These are phyloP conservation scores for Boletus sensibilis DNA, from an alignment of 768 basidiomycete genomes.

Conservation along the genomic window DNA sequence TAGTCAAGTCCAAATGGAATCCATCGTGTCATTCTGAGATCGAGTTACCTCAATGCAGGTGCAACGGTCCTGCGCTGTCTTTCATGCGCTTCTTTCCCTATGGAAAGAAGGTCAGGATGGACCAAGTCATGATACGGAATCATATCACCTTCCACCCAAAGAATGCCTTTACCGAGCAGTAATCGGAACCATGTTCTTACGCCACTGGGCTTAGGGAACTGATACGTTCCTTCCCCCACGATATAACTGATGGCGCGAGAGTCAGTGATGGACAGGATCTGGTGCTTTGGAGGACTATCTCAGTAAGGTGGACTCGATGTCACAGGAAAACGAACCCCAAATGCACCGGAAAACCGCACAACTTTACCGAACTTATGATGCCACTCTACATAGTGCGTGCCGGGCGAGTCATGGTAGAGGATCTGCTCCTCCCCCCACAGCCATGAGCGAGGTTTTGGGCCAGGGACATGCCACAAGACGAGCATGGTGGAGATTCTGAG, in stretches of 20 bases:
- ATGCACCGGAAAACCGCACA: slow-evolving; percentile 54
- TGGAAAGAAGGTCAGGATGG: slow-evolving; percentile 1
- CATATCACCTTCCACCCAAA: slow-evolving; percentile 59
- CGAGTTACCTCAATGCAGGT: slow-evolving; percentile 53
- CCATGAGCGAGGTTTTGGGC: slow-evolving; percentile 47
- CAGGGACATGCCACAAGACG: slow-evolving; percentile 47
- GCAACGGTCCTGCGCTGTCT: slow-evolving; percentile 51
- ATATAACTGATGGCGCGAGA: slow-evolving; percentile 52
- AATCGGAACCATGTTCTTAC: slow-evolving; percentile 64
- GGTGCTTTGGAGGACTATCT: slow-evolving; percentile 41
- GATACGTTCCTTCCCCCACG: slow-evolving; percentile 52
- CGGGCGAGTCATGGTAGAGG: slow-evolving; percentile 52
- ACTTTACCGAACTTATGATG: slow-evolving; percentile 53
- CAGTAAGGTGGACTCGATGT: slow-evolving; percentile 7
- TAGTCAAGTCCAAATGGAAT: neutral
- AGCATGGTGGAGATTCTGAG: slow-evolving; percentile 35
- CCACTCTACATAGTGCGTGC: slow-evolving; percentile 52
- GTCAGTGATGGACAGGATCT: slow-evolving; percentile 58
- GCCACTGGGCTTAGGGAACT: slow-evolving; percentile 61
- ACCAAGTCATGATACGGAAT: neutral
- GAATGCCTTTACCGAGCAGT: slow-evolving; percentile 60
- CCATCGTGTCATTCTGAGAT: neutral
- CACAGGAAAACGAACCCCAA: slow-evolving; percentile 42
- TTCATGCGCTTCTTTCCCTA: slow-evolving; percentile 58
- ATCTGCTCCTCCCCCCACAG: slow-evolving; percentile 64